Base-by-base conservation (phyloP, 1,284 basidiomycete species). In the Irpex lacteus region DNA sequence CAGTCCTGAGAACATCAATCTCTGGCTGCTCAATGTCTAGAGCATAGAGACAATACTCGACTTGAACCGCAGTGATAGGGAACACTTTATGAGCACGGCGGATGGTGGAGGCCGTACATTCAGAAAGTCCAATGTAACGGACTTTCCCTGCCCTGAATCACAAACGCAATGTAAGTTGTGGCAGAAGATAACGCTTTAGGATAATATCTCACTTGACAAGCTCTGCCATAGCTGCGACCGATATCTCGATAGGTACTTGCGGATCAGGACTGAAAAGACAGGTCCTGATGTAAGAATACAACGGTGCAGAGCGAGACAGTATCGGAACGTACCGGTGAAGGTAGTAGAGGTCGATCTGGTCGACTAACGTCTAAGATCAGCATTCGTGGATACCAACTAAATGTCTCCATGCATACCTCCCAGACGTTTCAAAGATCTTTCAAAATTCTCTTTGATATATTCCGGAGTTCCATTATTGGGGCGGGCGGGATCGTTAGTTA, bases 11-110 rank as follows among this genome's bases (percentile, higher is more conserved):
- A 7, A 78, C 53, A 4, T 68, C 73, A 19, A 66, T 67, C 47
- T 70, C 63, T 55, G 66, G 62, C 50, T 69, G 67, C 62, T 78
- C 77, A 57, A 77, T 75, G 59, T 75, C 74, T 8, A 76, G 69
- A 37, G 74, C 75, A 73, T 79, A 83, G 0, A 81, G 78, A n/a
- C 77, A 80, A 68, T 75, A 78, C 65, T 84, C 81, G 57, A 81
- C 70, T 65, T 84, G 78, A 13, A 83, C 69, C 1, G 77, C 80
- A 2, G 77, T 69, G 59, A 84, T 75, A 11, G 75, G 77, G 47
- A 76, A 74, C 8, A 77, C 71, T 15, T 72, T 72, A 64, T 78
- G 74, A 1, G 83, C 84, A 38, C 80, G 77, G 13, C 80, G 74
- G n/a, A 84, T 70, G 0, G 79, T 80, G 65, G 76, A 32, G 3